Percentiles rank a stretch among this genome's conserved stretches.
Conservation (phyloP, 179 eudicot genomes). For the Pouteria campechiana region DNA sequence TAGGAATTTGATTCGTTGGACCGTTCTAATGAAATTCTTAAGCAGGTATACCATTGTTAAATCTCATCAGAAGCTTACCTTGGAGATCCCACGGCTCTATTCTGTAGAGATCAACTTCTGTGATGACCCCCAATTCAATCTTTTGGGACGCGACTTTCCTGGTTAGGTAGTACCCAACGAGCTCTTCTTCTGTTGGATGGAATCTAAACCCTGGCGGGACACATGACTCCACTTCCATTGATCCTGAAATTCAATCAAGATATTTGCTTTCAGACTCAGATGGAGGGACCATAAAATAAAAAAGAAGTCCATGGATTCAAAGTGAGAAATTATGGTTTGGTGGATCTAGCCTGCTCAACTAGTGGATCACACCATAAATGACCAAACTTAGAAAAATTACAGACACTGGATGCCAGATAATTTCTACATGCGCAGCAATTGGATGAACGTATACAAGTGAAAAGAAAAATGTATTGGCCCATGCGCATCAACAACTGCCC, state of each 20-base stretch:
- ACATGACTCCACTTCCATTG: conserved; percentile 52
- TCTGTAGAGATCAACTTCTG: conserved; percentile 68
- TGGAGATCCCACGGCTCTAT: conserved; percentile 95
- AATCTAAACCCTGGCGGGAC: conserved; percentile 92
- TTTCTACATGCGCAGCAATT: too few species aligned
- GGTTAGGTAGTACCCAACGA: conserved; percentile 70
- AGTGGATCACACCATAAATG: too few species aligned
- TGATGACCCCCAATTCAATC: conserved; percentile 65
- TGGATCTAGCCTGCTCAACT: neutral
- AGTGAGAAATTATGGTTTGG: neutral
- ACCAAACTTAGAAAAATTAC: too few species aligned
- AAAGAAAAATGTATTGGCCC: too few species aligned
- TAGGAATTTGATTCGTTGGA: too few species aligned
- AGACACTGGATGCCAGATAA: too few species aligned
- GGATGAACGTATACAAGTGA: too few species aligned
- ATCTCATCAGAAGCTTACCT: conserved; percentile 43
- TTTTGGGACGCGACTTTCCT: conserved; percentile 57
- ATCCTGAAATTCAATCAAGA: conserved; percentile 3
- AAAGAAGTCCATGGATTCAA: neutral
- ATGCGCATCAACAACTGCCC: too few species aligned
- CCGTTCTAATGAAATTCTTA: too few species aligned
- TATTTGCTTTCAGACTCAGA: neutral
- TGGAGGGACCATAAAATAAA: neutral
- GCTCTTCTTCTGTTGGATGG: conserved; percentile 90
- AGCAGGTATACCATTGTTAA: too few species aligned